Conservation (phyloP, 1,284 basidiomycete genomes). For the Boletus calvinii region DNA sequence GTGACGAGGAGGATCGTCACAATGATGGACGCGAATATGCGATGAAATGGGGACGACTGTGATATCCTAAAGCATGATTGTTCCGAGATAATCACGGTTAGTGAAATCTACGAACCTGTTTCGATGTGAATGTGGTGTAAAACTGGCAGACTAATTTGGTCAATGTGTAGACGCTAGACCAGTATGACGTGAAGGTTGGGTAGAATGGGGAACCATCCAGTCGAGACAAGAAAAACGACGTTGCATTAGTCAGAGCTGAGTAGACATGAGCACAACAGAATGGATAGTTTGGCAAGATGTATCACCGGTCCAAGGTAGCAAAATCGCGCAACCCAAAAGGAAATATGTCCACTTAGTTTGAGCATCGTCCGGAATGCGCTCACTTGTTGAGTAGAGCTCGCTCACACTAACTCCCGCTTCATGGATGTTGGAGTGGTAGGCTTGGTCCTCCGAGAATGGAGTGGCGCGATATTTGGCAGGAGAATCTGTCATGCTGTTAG, state of each 20-base stretch:
- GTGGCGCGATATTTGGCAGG: neutral
- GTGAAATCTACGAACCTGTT: neutral
- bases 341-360: neutral
- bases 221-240: slow-evolving; percentile 1
- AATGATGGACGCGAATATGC: neutral
- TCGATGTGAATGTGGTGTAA: slow-evolving; percentile 2
- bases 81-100: neutral
- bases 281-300: neutral
- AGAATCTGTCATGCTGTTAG: neutral
- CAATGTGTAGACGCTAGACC: neutral
- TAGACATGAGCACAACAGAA: neutral
- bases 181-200: neutral
- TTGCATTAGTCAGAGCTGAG: neutral
- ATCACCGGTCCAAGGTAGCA: neutral
- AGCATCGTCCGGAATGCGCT: neutral
- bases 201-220: neutral
- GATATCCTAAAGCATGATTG: neutral
- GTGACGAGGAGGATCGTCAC: neutral
- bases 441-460: neutral
- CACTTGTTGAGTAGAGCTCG: neutral
- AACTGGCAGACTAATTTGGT: neutral
- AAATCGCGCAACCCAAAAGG: neutral
- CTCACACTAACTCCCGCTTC: neutral
- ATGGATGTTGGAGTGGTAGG: neutral
- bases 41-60: neutral